Evolutionary conservation across 306 rosid species (phyloP).

Genomic region (Malus sieversii): DNA sequence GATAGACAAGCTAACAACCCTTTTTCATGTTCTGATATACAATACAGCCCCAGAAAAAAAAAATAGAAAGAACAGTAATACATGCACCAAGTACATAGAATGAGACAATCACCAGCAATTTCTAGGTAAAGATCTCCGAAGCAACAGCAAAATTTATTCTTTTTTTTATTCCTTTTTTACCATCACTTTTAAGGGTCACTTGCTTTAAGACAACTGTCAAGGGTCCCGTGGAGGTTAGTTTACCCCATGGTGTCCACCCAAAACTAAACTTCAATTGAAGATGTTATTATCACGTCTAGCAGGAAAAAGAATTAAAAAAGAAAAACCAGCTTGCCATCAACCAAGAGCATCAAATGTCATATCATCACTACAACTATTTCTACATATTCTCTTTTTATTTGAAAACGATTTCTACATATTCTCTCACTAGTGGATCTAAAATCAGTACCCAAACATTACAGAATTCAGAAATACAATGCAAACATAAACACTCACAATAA

Average conservation of each 20-base stretch:
- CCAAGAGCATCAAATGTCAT: not conserved
- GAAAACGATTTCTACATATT: not conserved
- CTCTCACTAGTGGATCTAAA: not conserved
- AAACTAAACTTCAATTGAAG: not conserved
- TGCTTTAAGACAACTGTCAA: not conserved
- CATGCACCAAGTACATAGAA: not conserved
- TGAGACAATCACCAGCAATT: not conserved
- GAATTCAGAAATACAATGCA: not conserved
- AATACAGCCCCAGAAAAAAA: not conserved
- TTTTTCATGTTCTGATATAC: no score
- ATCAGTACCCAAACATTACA: not conserved
- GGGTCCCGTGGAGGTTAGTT: not conserved
- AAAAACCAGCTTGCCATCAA: not conserved
- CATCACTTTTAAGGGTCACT: not conserved
- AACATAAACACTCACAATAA: not conserved
- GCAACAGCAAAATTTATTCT: not conserved
- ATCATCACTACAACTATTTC: not conserved
- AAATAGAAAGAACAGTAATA: not conserved
- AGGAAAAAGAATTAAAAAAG: not conserved
- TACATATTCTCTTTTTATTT: not conserved
- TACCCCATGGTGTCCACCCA: not conserved
- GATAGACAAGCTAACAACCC: no score
- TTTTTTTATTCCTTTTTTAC: not conserved
- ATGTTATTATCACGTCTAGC: not conserved
- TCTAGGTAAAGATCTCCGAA: not conserved